Evolutionary conservation across 73 alveolate species (phyloP), one percentile per base, ranked within the genome.

Genomic region (Paramecium sexaurelia): DNA sequence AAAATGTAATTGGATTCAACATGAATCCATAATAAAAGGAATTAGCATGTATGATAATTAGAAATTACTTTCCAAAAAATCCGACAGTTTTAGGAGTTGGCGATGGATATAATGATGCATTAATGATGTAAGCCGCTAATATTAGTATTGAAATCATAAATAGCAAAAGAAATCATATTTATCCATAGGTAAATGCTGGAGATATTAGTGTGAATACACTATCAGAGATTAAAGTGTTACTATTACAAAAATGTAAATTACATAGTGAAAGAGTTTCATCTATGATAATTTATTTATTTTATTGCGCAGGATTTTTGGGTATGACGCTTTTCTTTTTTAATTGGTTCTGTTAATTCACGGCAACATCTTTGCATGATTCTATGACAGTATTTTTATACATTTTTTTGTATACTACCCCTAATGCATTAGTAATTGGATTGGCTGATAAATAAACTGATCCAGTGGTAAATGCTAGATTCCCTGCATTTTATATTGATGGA

Each of bases 41-140:
- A 88, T 39, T 68, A n/a, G 22, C 73, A 3, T 40, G 78, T 11
- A 26, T 22, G 55, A 82, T 69, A 0, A 57, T 88, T 24, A 15
- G 87, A 26, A 41, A 88, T 7, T 88, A 68, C 35, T 68, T 88
- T 75, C 87, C 75, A 37, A 40, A 40, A 19, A 69, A 88, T 41
- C 94, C 94, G 2, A 69, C 90, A 0, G 90, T 88, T 22, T 26
- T 75, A 5, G 94, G 87, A 6, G 83, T 88, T 0, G 94, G 94
- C 33, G 94, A 88, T 88, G 94, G 94, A 3, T 88, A 88, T 43
- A 88, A 88, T 56, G 94, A 88, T 67, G 87, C 94, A 15, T 61
- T 68, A 5, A 88, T 88, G 94, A 88, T 88, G 94, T 17, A 71
- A 29, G 69, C 85, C 27, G 94, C 94, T 5, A 82, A 88, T 88